A percentile compares a stretch with the other conserved stretches of the same genome.
Conservation (phyloP, 2,329 filamentous ascomycete species). For the Aspergillaceae sp. region DNA sequence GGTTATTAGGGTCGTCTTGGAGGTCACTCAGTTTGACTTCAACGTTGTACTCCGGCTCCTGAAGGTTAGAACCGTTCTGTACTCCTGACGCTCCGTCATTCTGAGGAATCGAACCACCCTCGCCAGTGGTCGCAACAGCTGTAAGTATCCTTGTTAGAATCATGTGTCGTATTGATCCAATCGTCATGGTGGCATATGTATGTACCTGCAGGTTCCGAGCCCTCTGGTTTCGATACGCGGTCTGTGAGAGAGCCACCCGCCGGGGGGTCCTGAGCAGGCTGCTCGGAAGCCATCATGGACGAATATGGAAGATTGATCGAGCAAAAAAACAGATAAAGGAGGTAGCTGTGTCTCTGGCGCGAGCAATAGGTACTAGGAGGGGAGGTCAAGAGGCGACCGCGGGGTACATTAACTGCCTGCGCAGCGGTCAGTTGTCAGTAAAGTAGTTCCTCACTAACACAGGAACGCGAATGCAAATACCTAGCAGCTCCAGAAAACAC, state of each 20-base stretch:
- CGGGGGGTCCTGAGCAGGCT: conserved; percentile 16
- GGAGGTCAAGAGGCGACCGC: conserved; percentile 2
- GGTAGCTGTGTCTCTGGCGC: neutral
- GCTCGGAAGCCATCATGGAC: conserved; percentile 31
- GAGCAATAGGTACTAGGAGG: neutral
- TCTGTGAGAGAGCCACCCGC: conserved; percentile 38
- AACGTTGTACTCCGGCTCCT: conserved; percentile 76
- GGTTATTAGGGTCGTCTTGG: conserved; percentile 76
- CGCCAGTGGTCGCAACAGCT: conserved; percentile 9
- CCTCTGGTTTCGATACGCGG: conserved; percentile 39
- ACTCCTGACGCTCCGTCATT: conserved; percentile 32
- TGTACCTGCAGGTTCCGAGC: conserved; percentile 23
- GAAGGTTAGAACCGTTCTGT: conserved; percentile 43
- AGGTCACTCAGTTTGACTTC: conserved; percentile 87
- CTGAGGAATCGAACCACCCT: conserved; percentile 7
- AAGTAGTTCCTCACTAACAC: too few relatives aligned
- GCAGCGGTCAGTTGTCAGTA: neutral
- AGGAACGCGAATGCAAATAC: too few relatives aligned
- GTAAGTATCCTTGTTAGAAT: conserved; percentile 1
- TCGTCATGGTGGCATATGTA: neutral
- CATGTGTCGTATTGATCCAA: neutral
- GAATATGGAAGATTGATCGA: too few relatives aligned
- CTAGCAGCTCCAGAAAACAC: too few relatives aligned
- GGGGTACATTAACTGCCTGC: conserved; percentile 4
- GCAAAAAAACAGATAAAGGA: neutral